Conservation (phyloP, 2,329 filamentous ascomycete genomes). For the Sporothrix luriei region DNA sequence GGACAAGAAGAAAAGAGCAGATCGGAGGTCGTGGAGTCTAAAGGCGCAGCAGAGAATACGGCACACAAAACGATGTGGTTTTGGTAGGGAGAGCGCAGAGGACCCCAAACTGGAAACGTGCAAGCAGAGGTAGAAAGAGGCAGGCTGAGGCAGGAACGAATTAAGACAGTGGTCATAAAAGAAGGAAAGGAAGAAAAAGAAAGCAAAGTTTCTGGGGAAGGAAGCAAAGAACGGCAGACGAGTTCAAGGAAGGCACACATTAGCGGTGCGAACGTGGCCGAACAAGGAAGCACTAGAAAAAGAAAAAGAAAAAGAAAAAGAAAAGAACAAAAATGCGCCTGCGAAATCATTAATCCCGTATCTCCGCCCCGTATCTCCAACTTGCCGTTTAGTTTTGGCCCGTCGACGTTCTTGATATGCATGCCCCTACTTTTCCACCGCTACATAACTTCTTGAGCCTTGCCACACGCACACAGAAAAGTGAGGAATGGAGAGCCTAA, state of each 20-base stretch:
- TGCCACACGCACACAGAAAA: background rate
- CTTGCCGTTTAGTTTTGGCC: background rate
- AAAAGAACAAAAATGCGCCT: no score
- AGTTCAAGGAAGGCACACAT: background rate
- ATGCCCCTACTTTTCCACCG: constrained; percentile 19
- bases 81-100: background rate
- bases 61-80: background rate
- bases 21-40: no score
- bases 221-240: background rate
- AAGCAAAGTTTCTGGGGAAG: background rate
- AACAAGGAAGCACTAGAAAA: background rate
- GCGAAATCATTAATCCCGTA: constrained; percentile 21
- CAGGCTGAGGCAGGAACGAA: constrained; percentile 2
- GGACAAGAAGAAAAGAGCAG: background rate
- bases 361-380: constrained; percentile 14
- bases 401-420: background rate
- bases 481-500: background rate
- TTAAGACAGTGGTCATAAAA: background rate
- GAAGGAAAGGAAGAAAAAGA: background rate
- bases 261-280: background rate
- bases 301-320: no score
- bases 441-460: background rate
- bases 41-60: background rate
- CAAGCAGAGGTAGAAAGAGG: background rate
- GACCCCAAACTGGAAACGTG: background rate